These are phyloP conservation scores for Bacterosira constricta DNA, from an alignment of 108 stramenopile genomes.

Conservation along the genomic window DNA sequence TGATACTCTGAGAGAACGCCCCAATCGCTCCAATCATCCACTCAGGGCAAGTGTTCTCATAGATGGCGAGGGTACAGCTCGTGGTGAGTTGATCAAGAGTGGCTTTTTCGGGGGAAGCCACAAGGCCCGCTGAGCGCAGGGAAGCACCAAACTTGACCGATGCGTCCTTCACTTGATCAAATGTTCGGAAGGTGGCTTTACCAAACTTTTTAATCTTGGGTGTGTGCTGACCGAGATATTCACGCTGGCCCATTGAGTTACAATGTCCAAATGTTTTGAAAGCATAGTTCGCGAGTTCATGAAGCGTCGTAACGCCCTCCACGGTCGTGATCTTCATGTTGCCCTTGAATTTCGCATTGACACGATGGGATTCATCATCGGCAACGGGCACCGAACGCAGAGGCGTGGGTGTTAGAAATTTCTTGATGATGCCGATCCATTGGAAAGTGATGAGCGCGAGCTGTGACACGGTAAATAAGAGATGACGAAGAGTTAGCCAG, in stretches of 20 bases:
- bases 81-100: conserved; percentile 77
- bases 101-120: conserved; percentile 59
- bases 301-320: conserved; percentile 69
- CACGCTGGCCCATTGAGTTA: conserved; percentile 72
- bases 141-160: conserved; percentile 84
- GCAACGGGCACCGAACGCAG: conserved; percentile 72
- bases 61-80: conserved; percentile 88
- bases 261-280: conserved; percentile 50
- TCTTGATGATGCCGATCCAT: conserved; percentile 76
- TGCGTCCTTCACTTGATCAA: conserved; percentile 68
- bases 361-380: conserved; percentile 72
- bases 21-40: conserved; percentile 91
- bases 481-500: not conserved
- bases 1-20: conserved; percentile 77
- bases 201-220: conserved; percentile 82
- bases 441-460: conserved; percentile 78
- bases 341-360: conserved; percentile 55
- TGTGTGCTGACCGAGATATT: conserved; percentile 73
- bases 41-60: conserved; percentile 90
- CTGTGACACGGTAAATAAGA: conserved; percentile 22
- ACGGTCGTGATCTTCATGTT: conserved; percentile 51
- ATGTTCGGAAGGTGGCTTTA: conserved; percentile 62
- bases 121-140: conserved; percentile 65
- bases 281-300: conserved; percentile 60
- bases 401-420: conserved; percentile 49